Base-by-base conservation (phyloP, 331 rosid genomes). In the Arachis monticola region DNA sequence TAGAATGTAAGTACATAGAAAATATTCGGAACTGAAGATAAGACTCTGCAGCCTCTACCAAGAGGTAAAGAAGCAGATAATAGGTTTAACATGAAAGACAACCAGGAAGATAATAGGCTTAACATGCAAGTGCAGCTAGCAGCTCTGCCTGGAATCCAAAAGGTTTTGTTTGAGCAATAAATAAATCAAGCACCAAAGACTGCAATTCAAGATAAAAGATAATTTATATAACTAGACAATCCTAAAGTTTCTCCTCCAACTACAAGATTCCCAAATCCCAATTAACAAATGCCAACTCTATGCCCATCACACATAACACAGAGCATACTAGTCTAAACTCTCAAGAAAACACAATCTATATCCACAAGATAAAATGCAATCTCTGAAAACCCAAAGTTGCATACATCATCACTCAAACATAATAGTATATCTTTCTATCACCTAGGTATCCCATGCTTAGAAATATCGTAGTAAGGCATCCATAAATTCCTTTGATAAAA, bases 391-490 rank as follows among this genome's bases (percentile, higher is more conserved):
- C 12, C 46, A 51, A 55, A 61, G 41, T 5, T 17, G 64, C 10
- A 5, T 10, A 60, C 22, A 17, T 17, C 8, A n/a, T 59, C 61
- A 46, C 42, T 41, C n/a, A 32, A 74, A 53, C 61, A 10, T 41
- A 50, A 42, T 17, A 42, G 40, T 44, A 70, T 52, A 44, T 70
- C 51, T 70, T 71, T 71, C 51, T 64, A 46, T 22, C 35, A 57
- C 27, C n/a, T 2, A 32, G 13, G 42, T 8, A 64, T 57, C 14
- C 55, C 35, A 31, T 35, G 35, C 51, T 57, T 32, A 42, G 44
- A 70, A 70, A 44, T 64, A 55, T 44, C 13, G 30, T 32, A 45
- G 64, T 27, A 64, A 10, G 61, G 3, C 5, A 77, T 13, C 42
- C 31, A 52, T 7, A 56, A 31, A 8, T 56, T 61, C 41, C 48